Percentiles rank a stretch among this genome's conserved stretches.
These are phyloP conservation scores for Acanthamoeba rhysodes DNA, from an alignment of 208 protist genomes.

Conservation along the genomic window DNA sequence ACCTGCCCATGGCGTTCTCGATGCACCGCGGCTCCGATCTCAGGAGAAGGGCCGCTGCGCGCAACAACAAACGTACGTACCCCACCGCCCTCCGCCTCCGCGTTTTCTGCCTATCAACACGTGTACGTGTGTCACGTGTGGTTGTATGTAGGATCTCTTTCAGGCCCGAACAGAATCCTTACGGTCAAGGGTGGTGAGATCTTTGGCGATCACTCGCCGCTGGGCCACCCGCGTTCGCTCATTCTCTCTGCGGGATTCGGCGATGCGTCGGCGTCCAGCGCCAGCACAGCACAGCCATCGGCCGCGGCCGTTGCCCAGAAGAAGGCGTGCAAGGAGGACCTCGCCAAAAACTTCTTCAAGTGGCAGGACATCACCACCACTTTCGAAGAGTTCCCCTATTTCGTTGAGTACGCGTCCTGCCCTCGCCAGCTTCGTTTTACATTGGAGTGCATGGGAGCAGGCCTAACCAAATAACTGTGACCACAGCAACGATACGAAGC, in stretches of 20 bases:
- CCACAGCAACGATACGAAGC: conserved; percentile 40
- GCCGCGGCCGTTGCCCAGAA: neutral
- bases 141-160: neutral
- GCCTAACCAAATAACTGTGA: neutral
- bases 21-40: neutral
- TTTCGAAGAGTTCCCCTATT: conserved; percentile 73
- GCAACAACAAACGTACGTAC: neutral
- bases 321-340: conserved; percentile 69
- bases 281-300: neutral
- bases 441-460: too few relatives aligned
- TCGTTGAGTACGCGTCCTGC: neutral
- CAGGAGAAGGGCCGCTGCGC: conserved; percentile 1
- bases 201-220: neutral
- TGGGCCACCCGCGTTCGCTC: conserved; percentile 1
- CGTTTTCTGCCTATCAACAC: neutral
- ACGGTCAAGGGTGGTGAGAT: conserved; percentile 12
- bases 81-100: too few relatives aligned
- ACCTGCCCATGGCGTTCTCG: conserved; percentile 51
- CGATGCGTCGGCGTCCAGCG: neutral
- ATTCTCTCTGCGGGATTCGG: neutral
- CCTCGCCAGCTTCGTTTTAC: neutral
- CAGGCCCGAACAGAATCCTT: neutral
- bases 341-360: conserved; percentile 56
- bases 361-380: conserved; percentile 61
- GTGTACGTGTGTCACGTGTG: too few relatives aligned